Base-by-base conservation (phyloP, 2,329 filamentous ascomycete species). In the Exophiala sp. region DNA sequence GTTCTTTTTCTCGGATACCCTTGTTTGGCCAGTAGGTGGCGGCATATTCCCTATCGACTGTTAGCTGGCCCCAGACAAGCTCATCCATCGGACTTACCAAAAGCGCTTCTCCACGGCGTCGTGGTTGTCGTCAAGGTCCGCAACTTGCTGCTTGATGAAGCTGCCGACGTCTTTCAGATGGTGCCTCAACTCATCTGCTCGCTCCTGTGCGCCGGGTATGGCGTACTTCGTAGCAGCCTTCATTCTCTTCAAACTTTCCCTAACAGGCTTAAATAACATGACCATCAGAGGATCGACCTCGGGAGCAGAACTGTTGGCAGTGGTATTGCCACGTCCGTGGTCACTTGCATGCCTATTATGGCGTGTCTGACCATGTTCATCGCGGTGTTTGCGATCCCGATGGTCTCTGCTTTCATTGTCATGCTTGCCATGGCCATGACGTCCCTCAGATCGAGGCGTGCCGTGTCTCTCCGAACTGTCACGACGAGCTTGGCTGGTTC, bases 1-100 rank as follows among this genome's bases (percentile, higher is more conserved):
- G 49, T 42, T 62, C 60, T 18, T 48, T 43, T 18, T 56, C 58
- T 43, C 56, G 49, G 40, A 61, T 62, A 38, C 71, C 70, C 57
- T 71, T 70, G 58, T 73, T 72, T 13, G 71, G 70, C 70, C 71
- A 74, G 54, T 73, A 71, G 19, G 68, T 66, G 14, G 68, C 67
- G 41, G 72, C 70, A 55, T 70, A 71, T 47, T 70, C 66, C 71
- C 71, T 73, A 27, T 29, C 32, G 47, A 37, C 13, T 16, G 56
- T 70, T 53, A 68, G 62, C 45, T 55, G 34, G 18, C 52, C 14
- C 27, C 13, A 10, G 43, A n/a, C 27, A 10, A 39, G 23, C 46
- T 22, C 19, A 43, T 27, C 22, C 29, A 16, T 19, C 10, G 27
- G 27, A 65, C 67, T 58, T 66, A 73, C 71, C 71, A 73, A 46